A percentile compares a stretch with the other conserved stretches of the same genome.
Evolutionary conservation across 2,329 filamentous ascomycete genomes (phyloP).

Genomic region (Clonostachys rhizophaga): DNA sequence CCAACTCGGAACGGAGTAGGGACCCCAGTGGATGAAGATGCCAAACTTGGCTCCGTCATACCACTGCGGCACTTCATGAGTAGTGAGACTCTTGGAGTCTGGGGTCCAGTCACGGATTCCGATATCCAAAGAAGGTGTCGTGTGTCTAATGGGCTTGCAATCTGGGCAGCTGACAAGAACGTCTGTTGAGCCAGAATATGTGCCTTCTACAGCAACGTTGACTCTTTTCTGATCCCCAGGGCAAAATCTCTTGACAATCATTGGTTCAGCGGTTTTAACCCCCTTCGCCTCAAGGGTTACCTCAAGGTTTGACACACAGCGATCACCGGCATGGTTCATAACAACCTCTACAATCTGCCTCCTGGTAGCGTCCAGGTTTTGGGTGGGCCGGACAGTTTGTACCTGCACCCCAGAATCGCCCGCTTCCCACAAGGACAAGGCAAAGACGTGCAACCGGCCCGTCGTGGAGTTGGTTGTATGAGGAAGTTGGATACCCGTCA

Average conservation of each 20-base stretch:
- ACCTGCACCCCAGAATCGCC: conserved; percentile 15
- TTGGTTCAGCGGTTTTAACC: conserved; percentile 36
- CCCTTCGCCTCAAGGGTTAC: conserved; percentile 21
- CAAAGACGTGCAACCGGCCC: conserved; percentile 35
- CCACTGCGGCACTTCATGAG: conserved; percentile 6
- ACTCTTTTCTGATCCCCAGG: conserved; percentile 36
- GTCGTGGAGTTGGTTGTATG: conserved; percentile 23
- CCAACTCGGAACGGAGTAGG: conserved; percentile 25
- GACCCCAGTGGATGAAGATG: conserved; percentile 9
- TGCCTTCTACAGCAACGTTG: conserved; percentile 25
- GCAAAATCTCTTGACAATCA: conserved; percentile 29
- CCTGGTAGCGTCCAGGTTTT: conserved; percentile 27
- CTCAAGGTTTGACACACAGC: conserved; percentile 24
- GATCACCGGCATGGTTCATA: conserved; percentile 25
- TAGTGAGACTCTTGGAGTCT: conserved; percentile 13
- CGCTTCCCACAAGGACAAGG: conserved; percentile 26
- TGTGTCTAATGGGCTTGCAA: background rate
- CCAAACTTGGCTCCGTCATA: conserved; percentile 8
- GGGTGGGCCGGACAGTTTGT: conserved; percentile 34
- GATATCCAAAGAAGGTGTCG: conserved; percentile 16
- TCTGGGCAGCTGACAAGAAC: conserved; percentile 3
- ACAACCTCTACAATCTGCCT: conserved; percentile 34
- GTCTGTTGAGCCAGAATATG: conserved; percentile 11
- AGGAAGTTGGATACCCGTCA: conserved; percentile 33
- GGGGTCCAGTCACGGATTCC: conserved; percentile 27